Evolutionary conservation across 768 basidiomycete genomes (phyloP), one percentile per base, ranked within the genome.

Genomic region (Gloeopeniophorella convolvens): DNA sequence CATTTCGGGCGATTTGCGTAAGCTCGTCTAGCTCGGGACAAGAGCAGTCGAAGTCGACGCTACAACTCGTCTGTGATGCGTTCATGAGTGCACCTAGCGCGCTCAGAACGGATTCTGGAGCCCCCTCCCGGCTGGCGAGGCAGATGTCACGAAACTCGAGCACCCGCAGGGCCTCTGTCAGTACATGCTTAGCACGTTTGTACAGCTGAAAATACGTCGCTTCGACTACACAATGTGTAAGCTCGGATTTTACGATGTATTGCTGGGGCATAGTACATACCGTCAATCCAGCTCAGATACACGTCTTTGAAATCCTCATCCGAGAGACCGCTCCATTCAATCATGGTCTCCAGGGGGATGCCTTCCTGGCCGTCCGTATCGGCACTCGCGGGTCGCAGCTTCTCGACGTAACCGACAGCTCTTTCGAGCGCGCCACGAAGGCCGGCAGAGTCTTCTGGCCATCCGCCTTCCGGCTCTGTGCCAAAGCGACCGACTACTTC

Each of bases 201-300:
- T 87, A 89, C 13, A 94, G 67, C 62, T 90, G 83, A 71, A 92
- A 92, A 65, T 82, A 71, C 1, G 78, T 80, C 11, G 88, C 80
- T 66, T 92, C 84, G 32, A 89, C 89, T 89, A 61, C 3, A 55
- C 2, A 6, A 15, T 24, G 13, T 20, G 15, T 13, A n/a, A 24
- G 32, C 21, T 21, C 5, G 23, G 13, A 23, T 31, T 28, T 32
- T 15, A 5, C 31, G 8, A 21, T 26, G 12, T 23, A 11, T 31
- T 3, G 13, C 2, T 24, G 10, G 31, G 26, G 41, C 27, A 42
- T 23, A 23, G 12, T 4, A 61, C 82, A 47, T 51, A 89, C 88
- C 83, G 61, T 88, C 80, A 10, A 89, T 80, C 83, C 83, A 89
- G 3, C 82, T 82, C 27, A 91, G 69, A 64, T 86, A 91, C 3